Base-by-base conservation (phyloP, 2,329 filamentous ascomycete genomes). In the Raffaelea albimanens region DNA sequence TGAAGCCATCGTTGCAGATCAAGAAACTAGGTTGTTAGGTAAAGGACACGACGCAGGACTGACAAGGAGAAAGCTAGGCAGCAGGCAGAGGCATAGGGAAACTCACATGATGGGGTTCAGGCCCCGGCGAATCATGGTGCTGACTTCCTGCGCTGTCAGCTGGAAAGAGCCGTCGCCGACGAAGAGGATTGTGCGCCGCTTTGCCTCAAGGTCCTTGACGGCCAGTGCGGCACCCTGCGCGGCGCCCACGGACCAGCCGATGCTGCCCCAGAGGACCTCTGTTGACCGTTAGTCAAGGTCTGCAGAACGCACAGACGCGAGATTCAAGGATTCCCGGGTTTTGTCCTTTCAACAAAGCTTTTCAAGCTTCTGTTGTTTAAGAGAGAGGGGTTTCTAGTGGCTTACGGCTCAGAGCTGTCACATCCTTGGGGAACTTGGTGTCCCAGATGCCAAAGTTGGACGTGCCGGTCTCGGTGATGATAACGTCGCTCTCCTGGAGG, bases 141-240 rank as follows among this genome's bases (percentile, higher is more conserved):
- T 85, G 53, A 95, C 61, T 65, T 93, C 88, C 62, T 95, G 88
- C 0, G 78, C 83, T 0, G 87, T 94, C 49, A 95, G 72, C 62
- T 95, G 87, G 64, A 94, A 82, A 49, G 82, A 87, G 23, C 89
- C 89, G 58, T 95, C 89, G 21, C 89, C 89, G n/a, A 89, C 87
- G 59, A 94, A 90, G 34, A 95, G 71, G 41, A 96, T 82, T 0
- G 85, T 88, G 50, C 89, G 73, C 22, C 79, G 68, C 19, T 48
- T n/a, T 44, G 78, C 70, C 31, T 64, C 63, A 4, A 68, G 70
- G 20, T 56, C 54, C 34, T 67, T 65, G 59, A 93, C 87, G 56
- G 80, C 82, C 0, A 81, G 78, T 1, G 85, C 85, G 18, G 87
- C 88, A 31, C 76, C 76, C 57, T 79, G 75, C 31, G 68, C 70